A percentile compares a stretch with the other conserved stretches of the same genome.
Conservation (phyloP, 2,329 filamentous ascomycete species). For the Paecilomyces fulvus region DNA sequence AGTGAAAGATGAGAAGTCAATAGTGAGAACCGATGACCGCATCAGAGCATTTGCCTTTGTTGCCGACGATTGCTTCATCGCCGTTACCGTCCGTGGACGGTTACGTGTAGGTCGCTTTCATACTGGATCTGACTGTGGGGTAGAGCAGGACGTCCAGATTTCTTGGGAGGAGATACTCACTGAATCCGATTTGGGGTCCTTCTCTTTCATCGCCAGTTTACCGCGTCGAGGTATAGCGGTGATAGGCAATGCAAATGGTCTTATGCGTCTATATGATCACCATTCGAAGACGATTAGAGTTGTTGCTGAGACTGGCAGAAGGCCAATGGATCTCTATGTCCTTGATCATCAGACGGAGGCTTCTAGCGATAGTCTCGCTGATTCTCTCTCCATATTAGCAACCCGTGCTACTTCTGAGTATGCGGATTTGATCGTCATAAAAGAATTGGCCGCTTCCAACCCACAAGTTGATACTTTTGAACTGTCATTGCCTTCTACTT, state of each 20-base stretch:
- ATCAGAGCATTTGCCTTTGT: conserved; percentile 27
- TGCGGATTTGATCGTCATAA: conserved; percentile 21
- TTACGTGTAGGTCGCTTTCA: conserved; percentile 23
- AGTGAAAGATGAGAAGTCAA: conserved; percentile 6
- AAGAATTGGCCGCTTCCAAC: conserved; percentile 6
- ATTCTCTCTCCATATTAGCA: conserved; percentile 17
- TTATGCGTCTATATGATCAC: conserved; percentile 28
- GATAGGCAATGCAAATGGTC: conserved; percentile 24
- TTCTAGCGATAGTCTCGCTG: not conserved
- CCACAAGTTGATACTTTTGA: conserved; percentile 31
- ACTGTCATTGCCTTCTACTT: conserved; percentile 33
- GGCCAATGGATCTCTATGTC: conserved; percentile 21
- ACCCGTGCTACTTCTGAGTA: conserved; percentile 17
- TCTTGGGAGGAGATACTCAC: conserved; percentile 20
- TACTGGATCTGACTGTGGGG: conserved; percentile 2
- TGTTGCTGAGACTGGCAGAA: conserved; percentile 16
- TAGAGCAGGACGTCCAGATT: conserved; percentile 7
- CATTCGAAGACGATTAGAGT: conserved; percentile 16
- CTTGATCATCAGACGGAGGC: conserved; percentile 11
- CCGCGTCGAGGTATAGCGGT: conserved; percentile 24
- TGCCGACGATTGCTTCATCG: conserved; percentile 24
- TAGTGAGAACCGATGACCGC: conserved; percentile 7
- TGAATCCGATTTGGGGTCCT: conserved; percentile 22
- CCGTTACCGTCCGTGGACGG: conserved; percentile 19
- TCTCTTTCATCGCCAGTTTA: conserved; percentile 21